Evolutionary conservation across 495 filamentous ascomycete species (phyloP).

Genomic region (Poronia punctata): DNA sequence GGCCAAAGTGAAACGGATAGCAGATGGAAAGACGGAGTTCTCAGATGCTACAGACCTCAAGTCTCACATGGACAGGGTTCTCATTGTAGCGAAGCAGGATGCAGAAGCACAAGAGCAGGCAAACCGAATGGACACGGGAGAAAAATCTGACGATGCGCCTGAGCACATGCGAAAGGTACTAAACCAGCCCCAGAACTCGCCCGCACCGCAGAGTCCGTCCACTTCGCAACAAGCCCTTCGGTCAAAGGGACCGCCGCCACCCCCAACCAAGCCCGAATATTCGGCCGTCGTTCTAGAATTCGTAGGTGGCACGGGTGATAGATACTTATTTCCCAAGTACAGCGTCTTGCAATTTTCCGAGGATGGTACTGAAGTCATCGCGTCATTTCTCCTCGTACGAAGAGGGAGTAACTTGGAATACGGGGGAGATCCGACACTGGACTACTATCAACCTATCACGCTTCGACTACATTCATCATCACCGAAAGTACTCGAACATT

Average conservation of each 20-base stretch:
- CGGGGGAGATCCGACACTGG: slow-evolving; percentile 45
- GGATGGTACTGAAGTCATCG: slow-evolving; percentile 39
- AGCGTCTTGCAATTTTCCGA: slow-evolving; percentile 68
- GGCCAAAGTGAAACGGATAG: slow-evolving; percentile 35
- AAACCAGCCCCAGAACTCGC: slow-evolving; percentile 17
- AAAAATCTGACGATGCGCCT: slow-evolving; percentile 14
- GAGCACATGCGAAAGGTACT: slow-evolving; percentile 20
- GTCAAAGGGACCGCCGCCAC: slow-evolving; percentile 48
- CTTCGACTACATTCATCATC: slow-evolving; percentile 62
- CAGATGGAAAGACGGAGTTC: slow-evolving; percentile 32
- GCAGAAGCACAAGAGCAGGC: slow-evolving; percentile 12
- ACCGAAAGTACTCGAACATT: slow-evolving; percentile 58
- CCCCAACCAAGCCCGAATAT: slow-evolving; percentile 52
- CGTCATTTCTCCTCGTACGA: slow-evolving; percentile 61
- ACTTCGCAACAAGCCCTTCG: slow-evolving; percentile 36
- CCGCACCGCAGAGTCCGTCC: slow-evolving; percentile 22
- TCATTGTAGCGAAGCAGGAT: slow-evolving; percentile 22
- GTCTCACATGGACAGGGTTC: slow-evolving; percentile 29
- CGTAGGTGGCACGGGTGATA: slow-evolving; percentile 69
- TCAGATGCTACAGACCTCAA: slow-evolving; percentile 40
- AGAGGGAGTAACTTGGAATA: slow-evolving; percentile 50
- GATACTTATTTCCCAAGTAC: slow-evolving; percentile 83
- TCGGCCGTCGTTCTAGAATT: slow-evolving; percentile 81
- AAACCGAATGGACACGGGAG: slow-evolving; percentile 8
- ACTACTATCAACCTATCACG: slow-evolving; percentile 89